Evolutionary conservation across 208 protist species (phyloP), one percentile per base, ranked within the genome.

Genomic region (Leishmania tarentolae): DNA sequence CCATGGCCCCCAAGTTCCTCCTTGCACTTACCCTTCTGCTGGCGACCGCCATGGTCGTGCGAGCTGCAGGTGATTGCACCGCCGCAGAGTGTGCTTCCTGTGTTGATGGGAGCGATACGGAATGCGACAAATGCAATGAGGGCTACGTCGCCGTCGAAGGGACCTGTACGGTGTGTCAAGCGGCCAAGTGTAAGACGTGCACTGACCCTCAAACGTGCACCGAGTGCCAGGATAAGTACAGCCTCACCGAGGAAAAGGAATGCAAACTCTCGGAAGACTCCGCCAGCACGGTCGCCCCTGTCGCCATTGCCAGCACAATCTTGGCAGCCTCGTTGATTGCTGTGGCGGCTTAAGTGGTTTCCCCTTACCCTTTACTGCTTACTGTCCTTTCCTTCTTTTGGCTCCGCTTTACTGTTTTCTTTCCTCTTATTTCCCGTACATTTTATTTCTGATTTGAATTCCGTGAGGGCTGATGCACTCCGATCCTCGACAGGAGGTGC

Each of bases 11-110:
- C 59, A 65, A 53, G 40, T 28, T 78, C 57, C 24, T 65, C 17
- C 28, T 78, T 52, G 40, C 57, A 47, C 19, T 78, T 37, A 44
- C 75, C 21, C 57, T 63, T 65, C 56, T 78, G n/a, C 52, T 78
- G 75, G 57, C 57, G 21, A 47, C 52, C 21, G 31, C 75, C 50
- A 69, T 50, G 40, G 37, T 78, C 40, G 75, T 7, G 24, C 75
- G 0, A 40, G 57, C 59, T 50, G 44, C 37, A 46, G 28, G 28
- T 0, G 9, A 2, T 13, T 40, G 37, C 31, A 50, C 47, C 56
- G 75, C 0, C n/a, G n/a, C n/a, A n/a, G n/a, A n/a, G 24, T 11
- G 52, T 78, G 75, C 57, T 19, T 65, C 19, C 17, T 11, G 13
- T 40, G 17, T 57, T 78, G 75, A 31, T 13, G 40, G 31, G 15